Evolutionary conservation across 2,329 filamentous ascomycete species (phyloP).

Genomic region (Plectosphaerella sp.): DNA sequence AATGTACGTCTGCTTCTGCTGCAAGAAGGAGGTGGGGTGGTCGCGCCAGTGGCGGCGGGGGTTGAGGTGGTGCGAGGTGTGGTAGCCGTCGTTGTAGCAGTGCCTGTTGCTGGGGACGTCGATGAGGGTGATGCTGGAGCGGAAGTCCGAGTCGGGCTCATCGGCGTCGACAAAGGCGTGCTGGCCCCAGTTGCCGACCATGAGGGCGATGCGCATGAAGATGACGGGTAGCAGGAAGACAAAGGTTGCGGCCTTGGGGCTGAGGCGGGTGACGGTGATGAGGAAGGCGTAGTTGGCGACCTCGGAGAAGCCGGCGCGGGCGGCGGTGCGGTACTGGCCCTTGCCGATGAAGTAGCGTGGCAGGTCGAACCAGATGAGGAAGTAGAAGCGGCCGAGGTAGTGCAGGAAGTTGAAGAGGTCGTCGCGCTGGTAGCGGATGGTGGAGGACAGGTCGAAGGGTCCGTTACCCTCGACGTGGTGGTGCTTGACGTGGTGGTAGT

Average conservation of each 20-base stretch:
- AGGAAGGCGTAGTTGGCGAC: conserved; percentile 49
- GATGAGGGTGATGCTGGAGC: conserved; percentile 74
- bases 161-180: conserved; percentile 74
- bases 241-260: conserved; percentile 55
- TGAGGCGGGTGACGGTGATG: conserved; percentile 43
- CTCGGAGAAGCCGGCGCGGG: conserved; percentile 59
- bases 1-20: conserved; percentile 63
- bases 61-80: conserved; percentile 77
- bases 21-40: conserved; percentile 69
- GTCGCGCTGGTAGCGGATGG: conserved; percentile 72
- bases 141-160: conserved; percentile 72
- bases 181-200: conserved; percentile 83
- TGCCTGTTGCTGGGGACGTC: conserved; percentile 76
- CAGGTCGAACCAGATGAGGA: conserved; percentile 71
- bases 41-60: conserved; percentile 77
- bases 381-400: conserved; percentile 70
- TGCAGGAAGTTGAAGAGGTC: conserved; percentile 60
- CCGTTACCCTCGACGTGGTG: conserved; percentile 82
- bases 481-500: conserved; percentile 81
- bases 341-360: conserved; percentile 68
- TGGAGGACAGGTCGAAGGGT: conserved; percentile 70
- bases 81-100: conserved; percentile 80
- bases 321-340: conserved; percentile 48
- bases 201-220: conserved; percentile 64
- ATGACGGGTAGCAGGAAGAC: conserved; percentile 63